Base-by-base conservation (phyloP, 257 asterid genomes). In the Lycium ferocissimum region DNA sequence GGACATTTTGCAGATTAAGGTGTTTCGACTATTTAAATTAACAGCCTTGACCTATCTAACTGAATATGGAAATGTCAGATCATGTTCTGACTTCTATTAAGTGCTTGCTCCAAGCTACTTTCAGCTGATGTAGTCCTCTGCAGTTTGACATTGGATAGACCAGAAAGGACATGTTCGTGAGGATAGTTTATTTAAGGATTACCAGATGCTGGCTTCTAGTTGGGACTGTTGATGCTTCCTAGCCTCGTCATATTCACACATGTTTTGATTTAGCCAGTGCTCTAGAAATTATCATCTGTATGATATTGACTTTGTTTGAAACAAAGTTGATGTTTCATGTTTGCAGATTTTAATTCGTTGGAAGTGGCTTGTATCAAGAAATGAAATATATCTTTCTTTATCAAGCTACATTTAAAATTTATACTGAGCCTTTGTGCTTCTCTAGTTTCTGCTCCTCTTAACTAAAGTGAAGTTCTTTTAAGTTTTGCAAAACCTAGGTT, bases 361-460 rank as follows among this genome's bases (percentile, higher is more conserved):
- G 73, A 33, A 35, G 73, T 33, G 17, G 45, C 73, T 66, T 26
- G 73, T 12, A 66, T 66, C 73, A 63, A 63, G 72, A 65, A 66
- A 33, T 4, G 15, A 66, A 65, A 66, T 66, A 0, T 66, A 33
- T 66, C 18, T 33, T 33, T 66, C 14, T 66, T 66, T 66, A 26
- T 66, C 73, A 1, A 33, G 73, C 45, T 66, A 26, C 73, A 66
- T 66, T 33, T 33, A 33, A 33, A 33, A 45, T 5, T 66, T 33
- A 66, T 20, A 66, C n/a, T 5, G 45, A 65, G 73, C 73, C 17
- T 33, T 66, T 66, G 73, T 33, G 73, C 73, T 35, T 66, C n/a
- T 33, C 45, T 66, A 11, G 70, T 26, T 26, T 26, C 33, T 26
- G 33, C 33, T 26, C 33, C 33, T 26, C 33, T 26, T 26, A 26